phyloP scores from a whole-genome alignment of 192 early-diverging fungal species.

The Kappamyces sp. region DNA sequence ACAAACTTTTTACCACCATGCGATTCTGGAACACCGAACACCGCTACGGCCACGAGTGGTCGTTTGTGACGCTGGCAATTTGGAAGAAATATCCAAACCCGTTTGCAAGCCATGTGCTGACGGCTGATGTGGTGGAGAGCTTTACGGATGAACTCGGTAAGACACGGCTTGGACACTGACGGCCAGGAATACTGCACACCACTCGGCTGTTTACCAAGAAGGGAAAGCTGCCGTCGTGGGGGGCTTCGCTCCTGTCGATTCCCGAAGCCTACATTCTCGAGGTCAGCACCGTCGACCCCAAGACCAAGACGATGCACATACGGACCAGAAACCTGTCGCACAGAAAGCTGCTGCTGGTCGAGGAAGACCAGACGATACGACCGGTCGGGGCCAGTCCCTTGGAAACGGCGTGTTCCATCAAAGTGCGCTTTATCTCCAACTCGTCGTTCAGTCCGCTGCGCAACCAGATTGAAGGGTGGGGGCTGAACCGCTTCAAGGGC shows the following conservation, averaged over 20 bases:
- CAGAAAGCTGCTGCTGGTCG: constrained; percentile 85
- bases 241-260: constrained; percentile 69
- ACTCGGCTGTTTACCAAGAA: constrained; percentile 88
- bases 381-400: constrained; percentile 27
- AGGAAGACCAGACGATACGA: constrained; percentile 78
- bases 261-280: constrained; percentile 90
- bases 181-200: constrained; percentile 64
- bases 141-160: constrained; percentile 52
- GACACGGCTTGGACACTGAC: constrained; percentile 43
- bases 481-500: constrained; percentile 76
- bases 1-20: too few relatives aligned
- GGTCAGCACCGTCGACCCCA: constrained; percentile 76
- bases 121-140: constrained; percentile 89
- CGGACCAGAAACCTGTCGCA: constrained; percentile 87
- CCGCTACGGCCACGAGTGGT: constrained; percentile 45
- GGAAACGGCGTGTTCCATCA: constrained; percentile 66
- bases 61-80: constrained; percentile 81
- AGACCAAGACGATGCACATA: constrained; percentile 70
- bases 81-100: constrained; percentile 97
- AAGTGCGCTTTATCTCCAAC: constrained; percentile 82
- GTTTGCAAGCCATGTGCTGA: constrained; percentile 88
- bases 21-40: too few relatives aligned
- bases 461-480: constrained; percentile 80
- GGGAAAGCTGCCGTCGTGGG: constrained; percentile 85
- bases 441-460: constrained; percentile 77